Base-by-base conservation (phyloP, 2,329 filamentous ascomycete genomes). In the Alternaria burnsii region DNA sequence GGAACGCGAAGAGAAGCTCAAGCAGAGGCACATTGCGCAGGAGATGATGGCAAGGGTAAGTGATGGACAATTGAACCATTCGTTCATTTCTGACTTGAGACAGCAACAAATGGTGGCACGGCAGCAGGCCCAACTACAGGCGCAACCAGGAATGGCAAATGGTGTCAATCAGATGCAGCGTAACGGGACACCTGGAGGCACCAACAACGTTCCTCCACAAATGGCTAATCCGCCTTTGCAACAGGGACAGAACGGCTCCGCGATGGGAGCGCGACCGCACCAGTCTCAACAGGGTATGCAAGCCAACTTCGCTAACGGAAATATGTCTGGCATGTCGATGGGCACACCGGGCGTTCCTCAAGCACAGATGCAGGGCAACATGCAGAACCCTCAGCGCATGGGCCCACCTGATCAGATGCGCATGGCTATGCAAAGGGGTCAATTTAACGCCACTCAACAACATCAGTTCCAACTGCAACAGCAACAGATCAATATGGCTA, bases 1-100 rank as follows among this genome's bases (percentile, higher is more conserved):
- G 80, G 94, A 98, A 74, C 88, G 92, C 44, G 94, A 98, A 70
- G 85, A 94, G 73, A 87, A 88, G 72, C 72, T 85, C 55, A 72
- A 72, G 52, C 81, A 83, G 58, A 85, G 87, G 76, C 82, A 85
- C 70, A 82, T 86, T 72, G 82, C 86, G 61, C 86, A 88, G 69
- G 86, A 90, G 58, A 79, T 73, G 60, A 84, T 68, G 44, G 69
- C 73, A 69, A 79, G 83, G 72, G 84, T 85, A 79, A 70, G 74
- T 20, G 24, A 66, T 14, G 14, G 22, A 8, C 18, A 12, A 9
- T 11, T 10, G 20, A 7, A 16, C 20, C 43, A 26, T 16, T 22
- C 20, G 24, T 36, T 26, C 52, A 22, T 24, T 34, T 43, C 68
- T 72, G 61, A 73, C 40, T n/a, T 30, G 9, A n/a, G 12, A 18